These are phyloP conservation scores for Chalciporus pseudorubinellus DNA, from an alignment of 768 basidiomycete species.

Conservation along the genomic window DNA sequence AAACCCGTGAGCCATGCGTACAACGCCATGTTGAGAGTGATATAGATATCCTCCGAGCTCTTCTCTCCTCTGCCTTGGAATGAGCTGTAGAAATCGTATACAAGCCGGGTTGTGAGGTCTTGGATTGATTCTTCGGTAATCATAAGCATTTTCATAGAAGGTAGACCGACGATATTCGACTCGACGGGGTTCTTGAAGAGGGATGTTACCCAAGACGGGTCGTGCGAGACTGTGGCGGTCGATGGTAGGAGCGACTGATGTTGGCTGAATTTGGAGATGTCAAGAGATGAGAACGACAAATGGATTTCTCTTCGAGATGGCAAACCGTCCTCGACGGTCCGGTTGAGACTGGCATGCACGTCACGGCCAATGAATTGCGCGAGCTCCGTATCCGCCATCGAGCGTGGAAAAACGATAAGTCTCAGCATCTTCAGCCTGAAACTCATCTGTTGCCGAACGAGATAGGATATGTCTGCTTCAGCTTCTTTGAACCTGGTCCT, in stretches of 20 bases:
- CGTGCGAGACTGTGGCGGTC: constrained; percentile 39
- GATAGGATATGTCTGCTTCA: constrained; percentile 55
- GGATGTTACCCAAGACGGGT: constrained; percentile 55
- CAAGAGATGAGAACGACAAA: constrained; percentile 73
- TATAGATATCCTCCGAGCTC: constrained; percentile 75
- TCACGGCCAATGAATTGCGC: constrained; percentile 70
- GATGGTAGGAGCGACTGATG: constrained; percentile 47
- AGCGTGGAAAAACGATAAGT: constrained; percentile 74
- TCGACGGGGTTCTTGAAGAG: constrained; percentile 62
- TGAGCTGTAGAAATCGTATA: constrained; percentile 71
- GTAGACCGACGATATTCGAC: constrained; percentile 76
- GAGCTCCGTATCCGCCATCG: constrained; percentile 73
- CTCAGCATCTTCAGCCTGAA: constrained; percentile 63
- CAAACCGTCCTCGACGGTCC: constrained; percentile 49
- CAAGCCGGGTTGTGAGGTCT: constrained; percentile 41
- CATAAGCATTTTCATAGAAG: constrained; percentile 83
- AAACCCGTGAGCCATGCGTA: constrained; percentile 81
- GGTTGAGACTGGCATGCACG: constrained; percentile 68
- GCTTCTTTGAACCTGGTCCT: constrained; percentile 68
- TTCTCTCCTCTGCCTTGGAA: constrained; percentile 56
- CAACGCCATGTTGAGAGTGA: constrained; percentile 78
- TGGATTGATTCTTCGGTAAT: constrained; percentile 57
- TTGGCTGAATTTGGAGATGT: constrained; percentile 71
- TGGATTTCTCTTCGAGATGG: constrained; percentile 63
- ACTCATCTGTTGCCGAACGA: constrained; percentile 72